phyloP scores from a whole-genome alignment of 2,329 filamentous ascomycete genomes.

The Exophiala xenobiotica region DNA sequence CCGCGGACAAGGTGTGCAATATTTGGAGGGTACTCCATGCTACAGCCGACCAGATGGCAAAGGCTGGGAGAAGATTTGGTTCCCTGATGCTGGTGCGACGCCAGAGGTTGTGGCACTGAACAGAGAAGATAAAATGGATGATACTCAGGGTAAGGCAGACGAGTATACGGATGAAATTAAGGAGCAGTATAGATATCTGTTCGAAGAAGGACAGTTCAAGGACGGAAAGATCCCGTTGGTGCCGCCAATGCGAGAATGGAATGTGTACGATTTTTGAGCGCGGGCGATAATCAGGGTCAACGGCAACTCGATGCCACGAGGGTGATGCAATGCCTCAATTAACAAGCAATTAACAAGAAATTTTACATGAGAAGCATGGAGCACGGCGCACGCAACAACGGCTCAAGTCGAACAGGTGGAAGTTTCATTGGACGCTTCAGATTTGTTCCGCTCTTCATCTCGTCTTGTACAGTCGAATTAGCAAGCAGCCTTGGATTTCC shows the following conservation, averaged over 20 bases:
- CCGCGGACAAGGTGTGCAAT: slow-evolving; percentile 63
- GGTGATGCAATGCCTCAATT: no score
- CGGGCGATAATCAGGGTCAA: no score
- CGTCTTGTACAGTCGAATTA: no score
- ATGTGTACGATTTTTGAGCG: slow-evolving; percentile 73
- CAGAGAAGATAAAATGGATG: slow-evolving; percentile 51
- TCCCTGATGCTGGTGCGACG: slow-evolving; percentile 64
- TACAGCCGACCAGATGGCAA: slow-evolving; percentile 56
- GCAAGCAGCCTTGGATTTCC: no score
- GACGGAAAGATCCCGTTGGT: slow-evolving; percentile 70
- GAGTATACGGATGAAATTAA: slow-evolving; percentile 61
- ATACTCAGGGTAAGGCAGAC: slow-evolving; percentile 38
- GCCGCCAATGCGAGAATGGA: slow-evolving; percentile 76
- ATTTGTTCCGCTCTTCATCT: not conserved
- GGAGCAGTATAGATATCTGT: slow-evolving; percentile 64
- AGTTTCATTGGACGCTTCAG: not conserved
- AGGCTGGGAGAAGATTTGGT: slow-evolving; percentile 66
- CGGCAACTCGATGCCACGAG: no score
- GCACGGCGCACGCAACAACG: not conserved
- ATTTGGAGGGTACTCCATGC: slow-evolving; percentile 46
- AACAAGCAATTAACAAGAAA: no score
- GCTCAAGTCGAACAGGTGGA: not conserved
- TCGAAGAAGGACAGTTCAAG: slow-evolving; percentile 65
- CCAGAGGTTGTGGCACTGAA: slow-evolving; percentile 43
- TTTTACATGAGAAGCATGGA: not conserved